Conservation (phyloP, 305 asterid genomes). For the Lippia alba region DNA sequence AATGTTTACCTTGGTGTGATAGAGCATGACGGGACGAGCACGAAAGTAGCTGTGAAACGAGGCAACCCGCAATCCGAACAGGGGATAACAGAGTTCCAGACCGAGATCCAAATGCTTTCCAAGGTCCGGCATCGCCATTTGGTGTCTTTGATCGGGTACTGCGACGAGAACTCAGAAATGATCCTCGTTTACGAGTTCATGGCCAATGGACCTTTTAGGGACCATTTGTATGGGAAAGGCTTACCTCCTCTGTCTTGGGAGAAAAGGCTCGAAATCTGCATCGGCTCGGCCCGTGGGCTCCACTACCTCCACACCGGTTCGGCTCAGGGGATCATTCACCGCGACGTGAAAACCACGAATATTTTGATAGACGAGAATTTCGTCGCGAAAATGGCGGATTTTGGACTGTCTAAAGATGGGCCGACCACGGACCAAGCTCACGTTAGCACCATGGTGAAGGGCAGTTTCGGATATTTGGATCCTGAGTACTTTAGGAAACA, state of each 20-base stretch:
- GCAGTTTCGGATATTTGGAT: background rate
- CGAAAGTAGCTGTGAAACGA: slow-evolving; percentile 66
- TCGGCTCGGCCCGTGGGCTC: slow-evolving; percentile 73
- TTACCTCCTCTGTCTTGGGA: slow-evolving; percentile 56
- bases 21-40: slow-evolving; percentile 42
- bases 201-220: slow-evolving; percentile 66
- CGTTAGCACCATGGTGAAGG: background rate
- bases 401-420: slow-evolving; percentile 65
- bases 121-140: slow-evolving; percentile 75
- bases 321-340: slow-evolving; percentile 62
- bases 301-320: slow-evolving; percentile 79
- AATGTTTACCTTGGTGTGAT: slow-evolving; percentile 58
- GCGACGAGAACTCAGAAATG: slow-evolving; percentile 72
- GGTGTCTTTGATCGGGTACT: slow-evolving; percentile 71
- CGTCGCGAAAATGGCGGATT: slow-evolving; percentile 72
- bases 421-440: slow-evolving; percentile 20
- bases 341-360: slow-evolving; percentile 71
- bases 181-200: slow-evolving; percentile 70
- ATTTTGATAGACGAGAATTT: slow-evolving; percentile 61
- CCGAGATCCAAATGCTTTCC: slow-evolving; percentile 70
- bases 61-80: slow-evolving; percentile 75
- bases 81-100: slow-evolving; percentile 73
- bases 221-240: slow-evolving; percentile 66
- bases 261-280: slow-evolving; percentile 63
- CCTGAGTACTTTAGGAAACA: slow-evolving; percentile 3